Percentiles rank a stretch among this genome's conserved stretches.
Evolutionary conservation across 352 stramenopile genomes (phyloP).

Genomic region (Phytophthora pisi): DNA sequence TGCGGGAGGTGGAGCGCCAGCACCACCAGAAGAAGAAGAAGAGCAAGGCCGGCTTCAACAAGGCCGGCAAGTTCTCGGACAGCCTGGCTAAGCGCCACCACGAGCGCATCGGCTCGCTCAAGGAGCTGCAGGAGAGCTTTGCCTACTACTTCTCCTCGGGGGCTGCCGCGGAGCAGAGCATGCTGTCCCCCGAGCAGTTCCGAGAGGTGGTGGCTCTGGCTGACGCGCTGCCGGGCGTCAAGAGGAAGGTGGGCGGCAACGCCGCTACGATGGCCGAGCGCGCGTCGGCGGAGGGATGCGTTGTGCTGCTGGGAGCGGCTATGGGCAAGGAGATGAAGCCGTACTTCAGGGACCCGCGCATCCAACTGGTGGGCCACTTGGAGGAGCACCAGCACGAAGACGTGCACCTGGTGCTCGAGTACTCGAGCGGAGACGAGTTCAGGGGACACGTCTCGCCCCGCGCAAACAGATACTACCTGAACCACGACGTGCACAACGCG

Average conservation of each 20-base stretch:
- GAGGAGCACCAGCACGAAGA: constrained; percentile 69
- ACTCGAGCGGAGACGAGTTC: constrained; percentile 69
- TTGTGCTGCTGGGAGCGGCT: constrained; percentile 73
- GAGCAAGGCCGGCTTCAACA: constrained; percentile 12
- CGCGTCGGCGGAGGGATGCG: constrained; percentile 67
- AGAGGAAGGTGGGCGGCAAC: constrained; percentile 77
- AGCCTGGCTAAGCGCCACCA: constrained; percentile 60
- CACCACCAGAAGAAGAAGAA: constrained; percentile 44
- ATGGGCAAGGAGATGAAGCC: constrained; percentile 81
- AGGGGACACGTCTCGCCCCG: constrained; percentile 64
- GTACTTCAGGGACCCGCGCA: constrained; percentile 60
- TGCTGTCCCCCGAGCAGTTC: constrained; percentile 80
- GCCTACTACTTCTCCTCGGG: constrained; percentile 84
- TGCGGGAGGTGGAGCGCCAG: constrained; percentile 52
- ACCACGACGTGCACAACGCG: constrained; percentile 88
- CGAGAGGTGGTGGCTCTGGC: constrained; percentile 72
- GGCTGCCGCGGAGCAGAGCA: constrained; percentile 83
- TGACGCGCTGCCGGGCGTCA: constrained; percentile 60
- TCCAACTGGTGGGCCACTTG: constrained; percentile 73
- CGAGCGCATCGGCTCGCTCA: constrained; percentile 70
- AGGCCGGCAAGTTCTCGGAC: constrained; percentile 21
- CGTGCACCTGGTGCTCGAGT: constrained; percentile 84
- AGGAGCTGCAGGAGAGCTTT: constrained; percentile 80
- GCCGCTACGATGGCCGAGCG: constrained; percentile 82
- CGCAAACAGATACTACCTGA: constrained; percentile 86